These are phyloP conservation scores for Trichodelitschia bisporula DNA, from an alignment of 495 filamentous ascomycete genomes.

Conservation along the genomic window DNA sequence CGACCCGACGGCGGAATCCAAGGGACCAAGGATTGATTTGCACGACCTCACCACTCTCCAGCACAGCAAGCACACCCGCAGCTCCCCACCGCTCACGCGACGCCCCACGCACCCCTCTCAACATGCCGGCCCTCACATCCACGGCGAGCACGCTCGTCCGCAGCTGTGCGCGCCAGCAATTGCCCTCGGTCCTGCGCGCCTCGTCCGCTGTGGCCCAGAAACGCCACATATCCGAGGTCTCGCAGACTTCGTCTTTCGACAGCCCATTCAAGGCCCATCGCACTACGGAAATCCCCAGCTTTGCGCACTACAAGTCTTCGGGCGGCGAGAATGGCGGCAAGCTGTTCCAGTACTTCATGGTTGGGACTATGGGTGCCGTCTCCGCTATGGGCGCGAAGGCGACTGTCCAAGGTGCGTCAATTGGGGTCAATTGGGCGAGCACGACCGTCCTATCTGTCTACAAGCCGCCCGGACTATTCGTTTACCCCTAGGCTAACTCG, in stretches of 20 bases:
- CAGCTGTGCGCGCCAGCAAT: slow-evolving; percentile 13
- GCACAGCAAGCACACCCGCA: too few relatives aligned
- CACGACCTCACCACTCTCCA: too few relatives aligned
- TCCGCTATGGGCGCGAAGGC: slow-evolving; percentile 84
- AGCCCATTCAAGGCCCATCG: slow-evolving; percentile 23
- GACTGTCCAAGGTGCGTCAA: slow-evolving; percentile 85
- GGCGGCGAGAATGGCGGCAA: slow-evolving; percentile 39
- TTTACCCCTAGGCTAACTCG: too few relatives aligned
- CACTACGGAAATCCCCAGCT: slow-evolving; percentile 64
- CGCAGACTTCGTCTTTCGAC: slow-evolving; percentile 32
- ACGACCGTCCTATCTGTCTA: background rate
- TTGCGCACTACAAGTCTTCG: slow-evolving; percentile 62
- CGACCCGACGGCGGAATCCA: too few relatives aligned
- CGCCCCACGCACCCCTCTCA: background rate
- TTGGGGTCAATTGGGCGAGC: background rate
- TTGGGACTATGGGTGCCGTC: slow-evolving; percentile 77
- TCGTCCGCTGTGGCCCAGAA: slow-evolving; percentile 11
- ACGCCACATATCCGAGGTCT: slow-evolving; percentile 11
- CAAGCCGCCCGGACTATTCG: too few relatives aligned
- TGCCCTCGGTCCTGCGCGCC: slow-evolving; percentile 14
- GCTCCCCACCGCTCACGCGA: background rate
- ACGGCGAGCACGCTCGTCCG: slow-evolving; percentile 14
- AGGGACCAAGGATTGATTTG: too few relatives aligned
- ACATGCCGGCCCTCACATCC: slow-evolving; percentile 17
- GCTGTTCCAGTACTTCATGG: slow-evolving; percentile 95